Percentiles rank a stretch among this genome's conserved stretches.
phyloP scores from a whole-genome alignment of 148 eudicot species.

The Chenopodium suecicum region DNA sequence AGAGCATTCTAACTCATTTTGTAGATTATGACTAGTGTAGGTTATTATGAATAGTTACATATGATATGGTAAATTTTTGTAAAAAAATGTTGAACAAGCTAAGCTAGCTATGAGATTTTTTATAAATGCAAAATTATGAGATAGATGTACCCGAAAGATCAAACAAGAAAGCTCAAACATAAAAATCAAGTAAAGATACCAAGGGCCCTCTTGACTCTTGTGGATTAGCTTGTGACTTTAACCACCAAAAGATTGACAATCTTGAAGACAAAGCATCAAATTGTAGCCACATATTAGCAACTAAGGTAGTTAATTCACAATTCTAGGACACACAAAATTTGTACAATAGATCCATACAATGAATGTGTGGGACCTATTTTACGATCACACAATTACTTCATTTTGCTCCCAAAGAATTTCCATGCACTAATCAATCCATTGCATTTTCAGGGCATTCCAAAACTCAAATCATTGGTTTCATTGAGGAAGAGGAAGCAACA shows the following conservation, averaged over 20 bases:
- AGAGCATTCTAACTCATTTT: no score
- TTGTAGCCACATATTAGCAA: constrained; percentile 10
- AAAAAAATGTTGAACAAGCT: no score
- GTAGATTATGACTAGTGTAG: no score
- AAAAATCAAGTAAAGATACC: background rate
- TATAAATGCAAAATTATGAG: background rate
- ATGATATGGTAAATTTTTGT: no score
- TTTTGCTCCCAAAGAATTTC: constrained; percentile 6
- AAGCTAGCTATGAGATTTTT: no score
- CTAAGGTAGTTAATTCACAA: background rate
- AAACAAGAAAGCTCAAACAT: background rate
- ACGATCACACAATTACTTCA: constrained; percentile 3
- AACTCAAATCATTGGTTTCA: no score
- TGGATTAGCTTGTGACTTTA: background rate
- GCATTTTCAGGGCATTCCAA: background rate
- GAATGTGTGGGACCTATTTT: background rate
- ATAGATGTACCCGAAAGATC: background rate
- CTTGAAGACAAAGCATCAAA: constrained; percentile 26
- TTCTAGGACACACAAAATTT: background rate
- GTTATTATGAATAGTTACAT: no score
- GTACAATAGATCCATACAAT: background rate
- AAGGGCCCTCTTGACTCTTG: background rate
- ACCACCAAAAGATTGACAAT: constrained; percentile 15
- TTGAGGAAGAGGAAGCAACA: no score
- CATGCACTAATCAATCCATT: background rate